Percentiles rank a stretch among this genome's conserved stretches.
These are phyloP conservation scores for Daphne laureola DNA, from an alignment of 441 rosid genomes.

Conservation along the genomic window DNA sequence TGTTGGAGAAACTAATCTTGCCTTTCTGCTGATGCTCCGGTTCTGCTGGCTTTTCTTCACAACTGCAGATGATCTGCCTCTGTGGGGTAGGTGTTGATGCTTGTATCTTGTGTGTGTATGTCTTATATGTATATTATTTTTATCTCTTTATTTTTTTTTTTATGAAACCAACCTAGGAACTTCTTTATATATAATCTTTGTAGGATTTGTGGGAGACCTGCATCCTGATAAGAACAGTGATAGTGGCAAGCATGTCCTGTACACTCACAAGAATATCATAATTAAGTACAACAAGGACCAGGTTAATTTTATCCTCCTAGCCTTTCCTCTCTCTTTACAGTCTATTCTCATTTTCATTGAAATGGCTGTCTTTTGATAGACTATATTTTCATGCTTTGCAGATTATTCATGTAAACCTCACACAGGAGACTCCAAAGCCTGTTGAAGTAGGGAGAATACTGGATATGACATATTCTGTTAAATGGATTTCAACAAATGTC, in stretches of 20 bases:
- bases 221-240: constrained; percentile 72
- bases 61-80: constrained; percentile 89
- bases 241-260: constrained; percentile 60
- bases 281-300: constrained; percentile 75
- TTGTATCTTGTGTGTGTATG: no score
- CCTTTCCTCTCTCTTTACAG: background rate
- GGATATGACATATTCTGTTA: constrained; percentile 80
- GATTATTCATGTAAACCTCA: constrained; percentile 93
- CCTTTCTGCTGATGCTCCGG: constrained; percentile 1
- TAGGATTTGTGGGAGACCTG: constrained; percentile 87
- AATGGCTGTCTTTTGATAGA: constrained; percentile 4
- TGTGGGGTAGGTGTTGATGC: constrained; percentile 62
- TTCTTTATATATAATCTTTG: constrained; percentile 19
- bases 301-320: constrained; percentile 34
- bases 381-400: constrained; percentile 17
- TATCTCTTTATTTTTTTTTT: background rate
- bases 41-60: constrained; percentile 14
- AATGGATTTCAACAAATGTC: constrained; percentile 62
- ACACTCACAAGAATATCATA: constrained; percentile 71
- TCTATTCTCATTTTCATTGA: constrained; percentile 2
- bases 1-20: constrained; percentile 1
- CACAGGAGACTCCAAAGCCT: constrained; percentile 71
- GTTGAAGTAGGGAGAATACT: constrained; percentile 58
- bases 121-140: background rate
- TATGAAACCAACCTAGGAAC: background rate